A percentile compares a stretch with the other conserved stretches of the same genome.
Conservation (phyloP, 2,329 filamentous ascomycete genomes). For the Hyphodiscus sp. region DNA sequence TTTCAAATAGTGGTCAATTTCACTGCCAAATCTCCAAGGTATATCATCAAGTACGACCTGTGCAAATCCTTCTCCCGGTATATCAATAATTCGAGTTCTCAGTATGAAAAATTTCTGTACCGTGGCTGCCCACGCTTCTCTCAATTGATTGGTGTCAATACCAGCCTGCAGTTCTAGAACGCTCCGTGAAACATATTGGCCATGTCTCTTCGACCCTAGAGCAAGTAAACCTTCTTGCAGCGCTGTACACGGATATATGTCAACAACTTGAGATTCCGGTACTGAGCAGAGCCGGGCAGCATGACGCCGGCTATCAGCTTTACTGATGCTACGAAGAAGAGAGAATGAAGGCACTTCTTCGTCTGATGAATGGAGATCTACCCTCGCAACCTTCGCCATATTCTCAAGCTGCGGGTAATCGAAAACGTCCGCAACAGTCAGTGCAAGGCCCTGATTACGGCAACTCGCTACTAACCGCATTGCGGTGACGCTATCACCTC, state of each 20-base stretch:
- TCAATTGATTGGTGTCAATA: background rate
- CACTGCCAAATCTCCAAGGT: too few relatives aligned
- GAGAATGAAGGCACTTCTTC: too few relatives aligned
- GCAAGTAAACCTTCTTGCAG: background rate
- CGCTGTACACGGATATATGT: background rate
- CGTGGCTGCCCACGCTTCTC: background rate
- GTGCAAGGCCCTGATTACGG: background rate
- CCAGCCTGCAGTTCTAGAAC: background rate
- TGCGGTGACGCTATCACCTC: constrained; percentile 29
- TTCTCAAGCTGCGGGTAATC: too few relatives aligned
- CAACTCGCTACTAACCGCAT: constrained; percentile 38
- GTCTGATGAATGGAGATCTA: too few relatives aligned
- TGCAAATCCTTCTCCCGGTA: background rate
- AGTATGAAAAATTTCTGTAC: background rate
- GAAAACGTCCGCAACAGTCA: background rate
- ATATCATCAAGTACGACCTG: background rate
- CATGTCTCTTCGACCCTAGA: background rate
- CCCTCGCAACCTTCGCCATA: too few relatives aligned
- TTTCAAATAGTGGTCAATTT: background rate
- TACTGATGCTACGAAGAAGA: too few relatives aligned
- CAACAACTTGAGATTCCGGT: background rate
- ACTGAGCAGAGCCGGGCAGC: too few relatives aligned
- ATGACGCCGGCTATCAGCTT: too few relatives aligned
- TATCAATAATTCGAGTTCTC: background rate
- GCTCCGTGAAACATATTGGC: background rate